These are phyloP conservation scores for Juncus inflexus DNA, from an alignment of 176 grass and related monocot species.

Conservation along the genomic window DNA sequence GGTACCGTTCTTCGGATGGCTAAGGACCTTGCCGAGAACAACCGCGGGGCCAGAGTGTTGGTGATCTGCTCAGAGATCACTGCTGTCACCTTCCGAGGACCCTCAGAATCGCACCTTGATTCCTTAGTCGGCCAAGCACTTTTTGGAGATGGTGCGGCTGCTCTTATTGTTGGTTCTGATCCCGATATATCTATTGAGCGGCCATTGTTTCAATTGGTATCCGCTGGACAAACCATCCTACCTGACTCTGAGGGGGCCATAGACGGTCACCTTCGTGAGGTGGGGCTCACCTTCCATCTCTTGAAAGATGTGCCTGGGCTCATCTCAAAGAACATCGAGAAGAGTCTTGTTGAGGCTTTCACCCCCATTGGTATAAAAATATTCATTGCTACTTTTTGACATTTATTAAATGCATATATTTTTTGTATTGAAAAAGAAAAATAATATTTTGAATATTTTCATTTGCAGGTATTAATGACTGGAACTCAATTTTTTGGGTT, in stretches of 20 bases:
- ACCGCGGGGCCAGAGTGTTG: constrained; percentile 29
- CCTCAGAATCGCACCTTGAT: constrained; percentile 24
- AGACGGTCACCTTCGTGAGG: too few species aligned
- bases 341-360: not conserved
- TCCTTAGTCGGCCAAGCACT: constrained; percentile 26
- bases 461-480: too few species aligned
- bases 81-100: constrained; percentile 25
- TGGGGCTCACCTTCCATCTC: too few species aligned
- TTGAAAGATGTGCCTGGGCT: too few species aligned
- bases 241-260: too few species aligned
- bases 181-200: not conserved
- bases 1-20: constrained; percentile 26
- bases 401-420: too few species aligned
- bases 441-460: too few species aligned
- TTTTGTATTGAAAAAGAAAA: too few species aligned
- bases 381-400: too few species aligned
- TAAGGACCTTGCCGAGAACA: constrained; percentile 47
- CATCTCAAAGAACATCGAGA: not conserved
- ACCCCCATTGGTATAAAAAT: not conserved
- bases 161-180: constrained; percentile 31
- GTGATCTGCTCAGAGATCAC: constrained; percentile 24
- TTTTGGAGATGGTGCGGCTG: constrained; percentile 34
- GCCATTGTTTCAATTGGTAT: constrained; percentile 23
- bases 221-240: not conserved
- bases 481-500: too few species aligned